Percentiles rank a stretch among this genome's conserved stretches.
phyloP scores from a whole-genome alignment of 139 green algal species.

The Chlorella sp. region DNA sequence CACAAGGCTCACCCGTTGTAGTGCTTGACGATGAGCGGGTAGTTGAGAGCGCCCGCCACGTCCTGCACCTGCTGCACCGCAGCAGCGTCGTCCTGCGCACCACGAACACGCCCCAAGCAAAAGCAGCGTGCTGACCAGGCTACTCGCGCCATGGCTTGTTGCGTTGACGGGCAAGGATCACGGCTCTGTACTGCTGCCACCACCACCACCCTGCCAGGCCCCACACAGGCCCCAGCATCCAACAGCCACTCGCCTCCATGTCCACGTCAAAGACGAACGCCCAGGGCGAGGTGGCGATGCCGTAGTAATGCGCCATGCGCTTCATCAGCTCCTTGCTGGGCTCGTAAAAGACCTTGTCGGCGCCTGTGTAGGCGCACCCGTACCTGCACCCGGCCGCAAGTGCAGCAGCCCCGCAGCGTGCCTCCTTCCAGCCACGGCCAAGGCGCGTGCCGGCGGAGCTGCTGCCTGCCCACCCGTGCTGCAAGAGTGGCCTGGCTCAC shows the following conservation, averaged over 20 bases:
- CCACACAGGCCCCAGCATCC: too few relatives aligned
- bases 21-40: constrained; percentile 33
- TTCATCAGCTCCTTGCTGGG: constrained; percentile 33
- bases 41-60: constrained; percentile 10
- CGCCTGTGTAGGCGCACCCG: constrained; percentile 23
- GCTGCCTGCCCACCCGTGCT: too few relatives aligned
- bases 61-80: background rate
- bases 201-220: too few relatives aligned
- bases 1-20: constrained; percentile 20
- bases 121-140: too few relatives aligned
- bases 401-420: too few relatives aligned
- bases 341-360: constrained; percentile 20
- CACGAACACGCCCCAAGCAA: too few relatives aligned
- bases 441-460: too few relatives aligned
- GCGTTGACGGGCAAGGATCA: too few relatives aligned
- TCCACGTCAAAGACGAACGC: constrained; percentile 14
- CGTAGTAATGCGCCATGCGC: constrained; percentile 17
- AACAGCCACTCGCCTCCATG: constrained; percentile 1
- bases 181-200: too few relatives aligned
- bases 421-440: too few relatives aligned
- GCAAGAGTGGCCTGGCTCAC: too few relatives aligned
- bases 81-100: background rate
- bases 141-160: too few relatives aligned
- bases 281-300: constrained; percentile 5
- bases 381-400: constrained; percentile 9